Evolutionary conservation across 768 basidiomycete genomes (phyloP).

Genomic region (Hortiboletus campestris): DNA sequence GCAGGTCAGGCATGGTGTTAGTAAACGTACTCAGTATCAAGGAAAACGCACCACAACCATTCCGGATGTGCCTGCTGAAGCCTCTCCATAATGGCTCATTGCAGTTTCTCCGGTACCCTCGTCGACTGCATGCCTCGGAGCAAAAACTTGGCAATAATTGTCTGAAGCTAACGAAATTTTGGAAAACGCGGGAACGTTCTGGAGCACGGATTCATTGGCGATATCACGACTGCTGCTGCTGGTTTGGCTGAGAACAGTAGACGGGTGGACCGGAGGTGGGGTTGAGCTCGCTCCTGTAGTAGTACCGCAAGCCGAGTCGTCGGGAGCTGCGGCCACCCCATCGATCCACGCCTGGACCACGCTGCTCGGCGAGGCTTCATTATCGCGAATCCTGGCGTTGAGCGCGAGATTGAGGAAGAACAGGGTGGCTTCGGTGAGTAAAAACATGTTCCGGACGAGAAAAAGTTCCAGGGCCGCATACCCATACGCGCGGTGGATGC

Average conservation of each 20-base stretch:
- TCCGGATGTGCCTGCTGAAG: background rate
- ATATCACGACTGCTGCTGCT: background rate
- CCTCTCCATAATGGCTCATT: background rate
- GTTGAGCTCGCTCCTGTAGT: background rate
- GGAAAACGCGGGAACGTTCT: background rate
- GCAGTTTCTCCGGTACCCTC: background rate
- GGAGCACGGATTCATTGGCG: background rate
- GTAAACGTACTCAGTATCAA: background rate
- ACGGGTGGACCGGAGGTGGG: background rate
- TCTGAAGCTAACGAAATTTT: background rate
- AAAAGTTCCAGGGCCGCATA: too few relatives aligned
- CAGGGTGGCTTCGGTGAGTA: conserved; percentile 4
- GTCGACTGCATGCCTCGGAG: background rate
- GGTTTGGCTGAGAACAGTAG: background rate
- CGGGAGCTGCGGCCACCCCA: background rate
- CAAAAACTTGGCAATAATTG: background rate
- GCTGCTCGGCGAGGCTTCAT: background rate
- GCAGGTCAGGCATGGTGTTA: background rate
- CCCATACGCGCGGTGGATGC: too few relatives aligned
- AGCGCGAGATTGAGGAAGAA: conserved; percentile 5
- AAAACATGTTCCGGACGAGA: background rate
- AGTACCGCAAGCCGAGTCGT: background rate
- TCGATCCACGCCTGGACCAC: conserved; percentile 1
- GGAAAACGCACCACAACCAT: background rate
- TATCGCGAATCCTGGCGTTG: background rate